A percentile compares a stretch with the other conserved stretches of the same genome.
These are phyloP conservation scores for Mollisia scopiformis DNA, from an alignment of 2,329 filamentous ascomycete species.

Conservation along the genomic window DNA sequence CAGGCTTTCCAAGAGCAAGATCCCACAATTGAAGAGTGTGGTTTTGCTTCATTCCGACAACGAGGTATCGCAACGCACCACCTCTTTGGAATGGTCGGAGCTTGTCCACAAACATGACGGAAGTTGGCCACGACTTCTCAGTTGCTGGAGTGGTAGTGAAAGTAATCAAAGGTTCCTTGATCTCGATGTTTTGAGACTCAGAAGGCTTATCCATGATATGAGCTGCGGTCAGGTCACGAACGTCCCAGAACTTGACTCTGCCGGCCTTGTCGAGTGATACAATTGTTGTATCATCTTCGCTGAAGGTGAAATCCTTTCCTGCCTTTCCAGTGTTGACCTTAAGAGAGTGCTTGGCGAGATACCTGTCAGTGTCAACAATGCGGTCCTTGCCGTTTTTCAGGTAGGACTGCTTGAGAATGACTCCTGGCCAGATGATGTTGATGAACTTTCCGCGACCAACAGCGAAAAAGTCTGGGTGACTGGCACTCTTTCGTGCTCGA, in stretches of 20 bases:
- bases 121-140: constrained; percentile 97
- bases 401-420: constrained; percentile 63
- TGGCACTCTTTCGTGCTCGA: constrained; percentile 84
- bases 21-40: constrained; percentile 99
- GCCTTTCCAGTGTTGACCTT: constrained; percentile 98
- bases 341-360: constrained; percentile 82
- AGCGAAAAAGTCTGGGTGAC: constrained; percentile 91
- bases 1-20: constrained; percentile 89
- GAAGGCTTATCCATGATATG: constrained; percentile 24
- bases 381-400: constrained; percentile 67
- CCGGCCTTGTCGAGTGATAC: constrained; percentile 97
- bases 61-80: constrained; percentile 88
- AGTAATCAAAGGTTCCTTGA: constrained; percentile 85
- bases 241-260: constrained; percentile 97
- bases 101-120: constrained; percentile 95
- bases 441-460: constrained; percentile 96
- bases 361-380: constrained; percentile 83
- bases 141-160: constrained; percentile 83
- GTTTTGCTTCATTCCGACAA: constrained; percentile 98
- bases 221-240: constrained; percentile 71
- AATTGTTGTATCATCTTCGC: constrained; percentile 92
- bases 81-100: constrained; percentile 89
- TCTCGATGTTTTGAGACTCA: constrained; percentile 56
- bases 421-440: constrained; percentile 77
- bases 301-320: constrained; percentile 97